Evolutionary conservation across 345 rosid species (phyloP).

Genomic region (Eucalyptus decipiens): DNA sequence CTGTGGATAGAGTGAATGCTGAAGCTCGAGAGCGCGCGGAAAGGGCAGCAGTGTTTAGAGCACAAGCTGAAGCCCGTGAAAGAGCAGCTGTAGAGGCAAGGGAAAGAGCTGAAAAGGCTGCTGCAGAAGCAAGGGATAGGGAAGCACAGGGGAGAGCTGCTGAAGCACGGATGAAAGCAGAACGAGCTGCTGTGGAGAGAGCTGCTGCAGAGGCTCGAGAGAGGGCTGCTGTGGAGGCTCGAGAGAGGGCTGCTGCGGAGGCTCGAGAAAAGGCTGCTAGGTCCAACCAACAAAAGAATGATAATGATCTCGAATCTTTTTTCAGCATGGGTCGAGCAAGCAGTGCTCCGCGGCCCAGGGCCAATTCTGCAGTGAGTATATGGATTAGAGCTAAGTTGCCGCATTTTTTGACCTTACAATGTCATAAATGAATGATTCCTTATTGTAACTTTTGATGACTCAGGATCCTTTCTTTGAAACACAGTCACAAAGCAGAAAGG

Average conservation of each 20-base stretch:
- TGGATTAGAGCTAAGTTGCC: neutral
- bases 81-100: constrained; percentile 83
- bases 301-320: constrained; percentile 79
- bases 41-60: constrained; percentile 91
- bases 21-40: constrained; percentile 89
- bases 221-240: constrained; percentile 71
- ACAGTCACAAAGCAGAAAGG: constrained; percentile 45
- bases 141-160: constrained; percentile 24
- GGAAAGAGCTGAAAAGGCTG: constrained; percentile 82
- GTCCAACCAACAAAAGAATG: constrained; percentile 40
- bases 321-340: constrained; percentile 67
- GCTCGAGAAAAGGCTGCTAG: constrained; percentile 60
- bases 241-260: constrained; percentile 57
- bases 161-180: constrained; percentile 38
- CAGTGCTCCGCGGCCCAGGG: constrained; percentile 84
- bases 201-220: constrained; percentile 35
- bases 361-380: constrained; percentile 47
- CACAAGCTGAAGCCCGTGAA: constrained; percentile 94
- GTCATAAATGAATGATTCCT: neutral
- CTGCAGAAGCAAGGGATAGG: constrained; percentile 80
- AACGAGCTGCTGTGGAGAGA: constrained; percentile 71
- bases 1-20: constrained; percentile 60
- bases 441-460: constrained; percentile 1
- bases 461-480: constrained; percentile 78
- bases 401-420: neutral